Base-by-base conservation (phyloP, 768 basidiomycete species). In the Panellus pusillus region DNA sequence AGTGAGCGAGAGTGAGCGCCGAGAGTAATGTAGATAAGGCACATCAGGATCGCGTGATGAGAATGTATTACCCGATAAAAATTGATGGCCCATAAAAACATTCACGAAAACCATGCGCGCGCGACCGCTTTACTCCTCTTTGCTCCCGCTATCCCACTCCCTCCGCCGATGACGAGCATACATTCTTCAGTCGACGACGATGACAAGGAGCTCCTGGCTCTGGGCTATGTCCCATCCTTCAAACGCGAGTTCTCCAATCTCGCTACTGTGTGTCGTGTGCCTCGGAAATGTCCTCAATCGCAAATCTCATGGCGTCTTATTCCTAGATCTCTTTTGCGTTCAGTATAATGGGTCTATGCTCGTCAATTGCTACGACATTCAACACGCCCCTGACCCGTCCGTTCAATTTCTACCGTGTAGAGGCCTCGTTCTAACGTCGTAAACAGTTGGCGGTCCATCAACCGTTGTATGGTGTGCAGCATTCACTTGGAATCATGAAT, bases 191-290 rank as follows among this genome's bases (percentile, higher is more conserved):
- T 61, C 36, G 74, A 83, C 63, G 81, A 82, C 49, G 87, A 89
- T 65, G 84, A 87, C 70, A 77, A 73, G 64, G 79, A 82, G 63
- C 76, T 89, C 37, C 75, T 83, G 50, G 83, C 80, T 14, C 67
- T 88, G 62, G 87, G 87, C 17, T 89, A 89, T 63, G 81, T 84
- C 63, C 87, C 87, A 38, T 89, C 87, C 14, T 93, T 93, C 76
- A 84, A 83, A 68, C 79, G 91, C 53, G 91, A 93, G 74, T 93
- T 93, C 62, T 83, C 87, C 7, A 90, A 89, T 63, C 68, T 91
- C 29, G 86, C 87, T n/a, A 89, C 87, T 55, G 86, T 87, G 58
- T 54, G 82, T 63, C 55, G 82, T 63, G n/a, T 24, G 13, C 12
- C 36, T 42, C 9, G 18, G 18, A 13, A 19, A 39, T 28, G 28